Evolutionary conservation across 1,284 basidiomycete genomes (phyloP).

Genomic region (Rhizoctonia solani): DNA sequence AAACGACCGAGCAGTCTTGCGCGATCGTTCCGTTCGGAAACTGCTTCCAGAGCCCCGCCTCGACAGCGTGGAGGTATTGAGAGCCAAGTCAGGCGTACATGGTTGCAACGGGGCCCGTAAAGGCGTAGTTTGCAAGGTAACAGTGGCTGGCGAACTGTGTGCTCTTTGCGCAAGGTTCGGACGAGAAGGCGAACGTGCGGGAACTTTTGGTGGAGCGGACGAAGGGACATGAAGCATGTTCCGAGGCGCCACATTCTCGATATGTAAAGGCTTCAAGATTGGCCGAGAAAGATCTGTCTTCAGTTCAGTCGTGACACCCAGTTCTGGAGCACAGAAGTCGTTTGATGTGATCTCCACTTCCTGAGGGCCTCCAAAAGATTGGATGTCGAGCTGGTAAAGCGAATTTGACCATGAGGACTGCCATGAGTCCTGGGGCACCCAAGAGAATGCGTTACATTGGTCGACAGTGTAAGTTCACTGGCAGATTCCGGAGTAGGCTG

Average conservation of each 20-base stretch:
- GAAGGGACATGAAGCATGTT: background rate
- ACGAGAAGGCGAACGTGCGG: background rate
- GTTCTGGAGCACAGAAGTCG: background rate
- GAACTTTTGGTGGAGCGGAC: background rate
- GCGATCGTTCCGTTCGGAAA: too few species aligned
- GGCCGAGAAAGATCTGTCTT: too few species aligned
- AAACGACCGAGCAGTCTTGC: too few species aligned
- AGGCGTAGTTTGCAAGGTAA: background rate
- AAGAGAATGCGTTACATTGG: too few species aligned
- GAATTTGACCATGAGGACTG: background rate
- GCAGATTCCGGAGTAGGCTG: too few species aligned
- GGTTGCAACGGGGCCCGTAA: too few species aligned
- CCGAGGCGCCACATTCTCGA: background rate
- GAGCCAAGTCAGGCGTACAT: too few species aligned
- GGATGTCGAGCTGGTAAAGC: background rate
- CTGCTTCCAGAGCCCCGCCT: too few species aligned
- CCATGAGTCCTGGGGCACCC: background rate
- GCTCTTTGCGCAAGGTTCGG: background rate
- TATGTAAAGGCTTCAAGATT: too few species aligned
- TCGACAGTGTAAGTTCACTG: too few species aligned
- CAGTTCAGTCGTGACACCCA: background rate
- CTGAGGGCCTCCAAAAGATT: background rate
- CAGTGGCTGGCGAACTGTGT: background rate
- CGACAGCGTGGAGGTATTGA: too few species aligned
- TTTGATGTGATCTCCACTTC: background rate